These are phyloP conservation scores for Inonotus obliquus DNA, from an alignment of 1,284 basidiomycete genomes.

Conservation along the genomic window DNA sequence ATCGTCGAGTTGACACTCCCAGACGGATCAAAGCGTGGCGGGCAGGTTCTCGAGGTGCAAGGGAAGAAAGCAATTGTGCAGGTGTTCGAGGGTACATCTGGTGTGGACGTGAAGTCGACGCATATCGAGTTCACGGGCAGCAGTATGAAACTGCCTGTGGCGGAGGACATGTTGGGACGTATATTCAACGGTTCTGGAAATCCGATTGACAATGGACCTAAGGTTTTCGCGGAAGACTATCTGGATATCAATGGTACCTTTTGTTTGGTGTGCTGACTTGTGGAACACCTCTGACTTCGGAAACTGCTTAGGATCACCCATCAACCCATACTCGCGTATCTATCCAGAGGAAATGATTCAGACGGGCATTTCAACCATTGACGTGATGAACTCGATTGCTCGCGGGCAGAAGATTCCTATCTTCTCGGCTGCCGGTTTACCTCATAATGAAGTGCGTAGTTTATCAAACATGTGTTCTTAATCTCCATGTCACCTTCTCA, in stretches of 20 bases:
- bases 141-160: conserved; percentile 98
- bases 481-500: conserved; percentile 9
- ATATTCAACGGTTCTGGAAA: conserved; percentile 99
- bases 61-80: conserved; percentile 99
- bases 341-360: conserved; percentile 99
- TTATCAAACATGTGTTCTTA: neutral
- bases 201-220: conserved; percentile 97
- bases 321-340: conserved; percentile 98
- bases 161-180: conserved; percentile 99
- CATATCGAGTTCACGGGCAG: conserved; percentile 98
- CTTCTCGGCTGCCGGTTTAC: conserved; percentile 98
- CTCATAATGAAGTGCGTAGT: conserved; percentile 87
- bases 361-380: conserved; percentile 99
- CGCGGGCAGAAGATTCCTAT: conserved; percentile 99
- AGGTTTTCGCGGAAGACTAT: conserved; percentile 99
- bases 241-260: conserved; percentile 94
- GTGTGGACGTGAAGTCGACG: conserved; percentile 95
- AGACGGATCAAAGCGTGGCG: conserved; percentile 92
- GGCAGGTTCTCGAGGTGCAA: conserved; percentile 97
- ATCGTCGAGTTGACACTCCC: conserved; percentile 96
- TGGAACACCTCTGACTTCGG: neutral
- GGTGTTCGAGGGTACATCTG: conserved; percentile 98
- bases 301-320: conserved; percentile 78
- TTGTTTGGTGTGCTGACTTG: conserved; percentile 10
- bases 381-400: conserved; percentile 99